Evolutionary conservation across 2,329 filamentous ascomycete species (phyloP).

Genomic region (Cladosporium velox): DNA sequence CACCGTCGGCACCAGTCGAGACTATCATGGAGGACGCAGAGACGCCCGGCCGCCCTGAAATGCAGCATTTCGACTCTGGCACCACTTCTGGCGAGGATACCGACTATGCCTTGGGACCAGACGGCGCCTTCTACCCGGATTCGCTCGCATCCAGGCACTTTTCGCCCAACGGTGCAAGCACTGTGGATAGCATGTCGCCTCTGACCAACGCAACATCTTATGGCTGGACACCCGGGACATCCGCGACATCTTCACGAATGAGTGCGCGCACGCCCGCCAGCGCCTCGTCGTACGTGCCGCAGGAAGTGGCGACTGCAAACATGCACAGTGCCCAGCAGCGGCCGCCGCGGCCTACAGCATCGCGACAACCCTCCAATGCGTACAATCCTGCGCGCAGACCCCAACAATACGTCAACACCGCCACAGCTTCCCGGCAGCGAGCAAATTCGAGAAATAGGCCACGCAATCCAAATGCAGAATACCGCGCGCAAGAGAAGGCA

Average conservation of each 20-base stretch:
- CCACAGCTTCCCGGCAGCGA: slow-evolving; percentile 51
- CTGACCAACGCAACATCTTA: slow-evolving; percentile 13
- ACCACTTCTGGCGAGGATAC: slow-evolving; percentile 34
- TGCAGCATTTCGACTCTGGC: slow-evolving; percentile 35
- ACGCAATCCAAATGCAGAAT: slow-evolving; percentile 70
- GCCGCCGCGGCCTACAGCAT: slow-evolving; percentile 43
- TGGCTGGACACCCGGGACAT: slow-evolving; percentile 10
- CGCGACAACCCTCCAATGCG: slow-evolving; percentile 52
- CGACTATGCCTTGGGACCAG: slow-evolving; percentile 26
- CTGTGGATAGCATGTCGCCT: slow-evolving; percentile 21
- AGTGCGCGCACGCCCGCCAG: slow-evolving; percentile 3
- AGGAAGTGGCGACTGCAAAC: slow-evolving; percentile 27
- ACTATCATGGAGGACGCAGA: slow-evolving; percentile 40
- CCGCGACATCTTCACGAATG: slow-evolving; percentile 18
- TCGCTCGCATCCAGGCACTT: slow-evolving; percentile 32
- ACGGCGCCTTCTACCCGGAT: slow-evolving; percentile 30
- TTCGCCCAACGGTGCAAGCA: slow-evolving; percentile 23
- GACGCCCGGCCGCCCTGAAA: slow-evolving; percentile 32
- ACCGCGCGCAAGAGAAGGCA: slow-evolving; percentile 85
- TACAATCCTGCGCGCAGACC: slow-evolving; percentile 53
- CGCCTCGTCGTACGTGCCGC: slow-evolving; percentile 12
- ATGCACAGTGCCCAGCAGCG: slow-evolving; percentile 31
- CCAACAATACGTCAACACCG: slow-evolving; percentile 49
- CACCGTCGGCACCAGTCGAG: slow-evolving; percentile 15
- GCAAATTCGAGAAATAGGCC: slow-evolving; percentile 59